Evolutionary conservation across 345 rosid species (phyloP).

Genomic region (Bruguiera parviflora): DNA sequence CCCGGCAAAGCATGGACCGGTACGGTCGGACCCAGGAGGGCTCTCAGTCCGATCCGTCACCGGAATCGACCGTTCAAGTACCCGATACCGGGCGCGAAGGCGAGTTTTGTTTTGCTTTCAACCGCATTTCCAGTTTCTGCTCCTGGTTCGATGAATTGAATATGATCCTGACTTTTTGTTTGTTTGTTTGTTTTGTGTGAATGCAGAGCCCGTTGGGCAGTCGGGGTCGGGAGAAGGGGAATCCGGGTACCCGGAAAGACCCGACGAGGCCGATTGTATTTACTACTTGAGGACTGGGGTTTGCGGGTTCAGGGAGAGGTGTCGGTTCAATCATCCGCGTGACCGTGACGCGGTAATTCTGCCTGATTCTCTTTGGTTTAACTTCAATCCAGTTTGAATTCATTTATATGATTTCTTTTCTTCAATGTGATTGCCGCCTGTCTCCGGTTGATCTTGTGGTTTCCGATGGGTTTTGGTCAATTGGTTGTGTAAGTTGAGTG

Average conservation of each 20-base stretch:
- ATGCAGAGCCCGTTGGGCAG: slow-evolving; percentile 71
- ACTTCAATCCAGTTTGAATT: background rate
- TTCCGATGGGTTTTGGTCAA: slow-evolving; percentile 3
- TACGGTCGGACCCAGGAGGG: slow-evolving; percentile 54
- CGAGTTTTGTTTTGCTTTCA: slow-evolving; percentile 16
- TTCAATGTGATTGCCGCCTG: background rate
- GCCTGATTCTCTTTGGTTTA: background rate
- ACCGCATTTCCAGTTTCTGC: slow-evolving; percentile 20
- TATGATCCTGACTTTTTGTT: slow-evolving; percentile 32
- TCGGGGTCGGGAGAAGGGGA: slow-evolving; percentile 51
- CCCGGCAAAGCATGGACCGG: slow-evolving; percentile 53
- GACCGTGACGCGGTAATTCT: slow-evolving; percentile 63
- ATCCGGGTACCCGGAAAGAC: slow-evolving; percentile 73
- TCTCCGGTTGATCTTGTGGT: slow-evolving; percentile 9
- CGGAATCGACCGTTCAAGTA: slow-evolving; percentile 64
- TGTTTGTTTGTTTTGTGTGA: slow-evolving; percentile 23
- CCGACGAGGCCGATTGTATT: slow-evolving; percentile 70
- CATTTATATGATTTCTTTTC: background rate
- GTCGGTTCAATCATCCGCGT: slow-evolving; percentile 96
- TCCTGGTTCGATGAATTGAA: slow-evolving; percentile 3
- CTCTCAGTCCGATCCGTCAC: slow-evolving; percentile 62
- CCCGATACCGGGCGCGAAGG: slow-evolving; percentile 70
- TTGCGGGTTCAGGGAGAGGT: slow-evolving; percentile 78
- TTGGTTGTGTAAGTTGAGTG: background rate
- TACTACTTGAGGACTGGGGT: slow-evolving; percentile 74